A percentile compares a stretch with the other conserved stretches of the same genome.
These are phyloP conservation scores for Hymenotorrendiella dingleyae DNA, from an alignment of 2,329 filamentous ascomycete genomes.

Conservation along the genomic window DNA sequence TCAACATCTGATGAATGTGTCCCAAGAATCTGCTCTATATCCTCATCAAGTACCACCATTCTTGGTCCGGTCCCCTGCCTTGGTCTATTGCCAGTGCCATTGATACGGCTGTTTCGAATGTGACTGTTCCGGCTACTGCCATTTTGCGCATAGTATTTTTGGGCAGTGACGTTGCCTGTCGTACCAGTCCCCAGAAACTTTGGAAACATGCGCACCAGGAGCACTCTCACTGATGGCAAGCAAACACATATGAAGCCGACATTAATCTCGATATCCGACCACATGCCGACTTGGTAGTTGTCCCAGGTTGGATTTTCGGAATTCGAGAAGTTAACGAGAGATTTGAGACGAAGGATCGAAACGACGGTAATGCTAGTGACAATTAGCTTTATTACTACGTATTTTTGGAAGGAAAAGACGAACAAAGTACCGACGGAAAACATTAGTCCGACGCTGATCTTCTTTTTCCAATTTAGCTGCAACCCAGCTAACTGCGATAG, in stretches of 20 bases:
- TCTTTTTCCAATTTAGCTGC: slow-evolving; percentile 42
- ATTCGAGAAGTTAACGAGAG: slow-evolving; percentile 20
- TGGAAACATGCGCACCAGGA: slow-evolving; percentile 19
- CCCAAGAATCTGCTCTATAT: too few relatives aligned
- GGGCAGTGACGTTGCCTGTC: not conserved
- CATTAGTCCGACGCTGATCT: slow-evolving; percentile 44
- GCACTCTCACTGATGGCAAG: slow-evolving; percentile 21
- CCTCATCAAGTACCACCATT: too few relatives aligned
- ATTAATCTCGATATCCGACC: slow-evolving; percentile 23
- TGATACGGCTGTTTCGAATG: too few relatives aligned
- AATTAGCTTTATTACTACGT: slow-evolving; percentile 8
- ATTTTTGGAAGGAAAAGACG: slow-evolving; percentile 6
- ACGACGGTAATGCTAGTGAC: slow-evolving; percentile 22
- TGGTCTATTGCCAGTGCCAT: too few relatives aligned
- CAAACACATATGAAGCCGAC: slow-evolving; percentile 26
- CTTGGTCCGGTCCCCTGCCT: too few relatives aligned
- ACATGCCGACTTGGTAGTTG: slow-evolving; percentile 14
- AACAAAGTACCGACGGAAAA: slow-evolving; percentile 43
- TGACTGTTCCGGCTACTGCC: too few relatives aligned
- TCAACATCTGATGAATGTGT: too few relatives aligned
- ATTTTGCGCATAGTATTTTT: not conserved
- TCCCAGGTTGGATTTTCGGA: slow-evolving; percentile 23
- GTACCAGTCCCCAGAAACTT: slow-evolving; percentile 8
- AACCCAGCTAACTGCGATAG: slow-evolving; percentile 39
- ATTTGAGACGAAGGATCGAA: slow-evolving; percentile 22